phyloP scores from a whole-genome alignment of 1,284 basidiomycete species.

The Trametes hirsuta region DNA sequence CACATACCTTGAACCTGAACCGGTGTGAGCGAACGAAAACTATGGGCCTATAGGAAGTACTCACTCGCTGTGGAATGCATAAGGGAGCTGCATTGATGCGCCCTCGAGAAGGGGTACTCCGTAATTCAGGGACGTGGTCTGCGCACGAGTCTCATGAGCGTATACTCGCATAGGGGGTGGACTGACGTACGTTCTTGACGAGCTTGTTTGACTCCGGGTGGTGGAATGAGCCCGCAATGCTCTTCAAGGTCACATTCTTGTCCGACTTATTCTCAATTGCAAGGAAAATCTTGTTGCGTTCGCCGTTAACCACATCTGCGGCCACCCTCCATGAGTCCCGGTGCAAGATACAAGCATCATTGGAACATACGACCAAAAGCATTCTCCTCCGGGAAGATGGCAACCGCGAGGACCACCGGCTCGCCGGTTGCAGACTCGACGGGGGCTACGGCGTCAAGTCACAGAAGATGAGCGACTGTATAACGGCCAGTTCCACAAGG shows the following conservation, averaged over 20 bases:
- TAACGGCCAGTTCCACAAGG: neutral
- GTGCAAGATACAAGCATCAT: neutral
- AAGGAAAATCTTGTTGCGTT: constrained; percentile 73
- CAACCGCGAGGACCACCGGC: constrained; percentile 62
- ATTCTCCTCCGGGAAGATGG: constrained; percentile 77
- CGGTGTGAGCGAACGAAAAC: constrained; percentile 20
- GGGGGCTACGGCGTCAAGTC: constrained; percentile 23
- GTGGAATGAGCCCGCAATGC: constrained; percentile 74
- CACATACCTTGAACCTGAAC: constrained; percentile 63
- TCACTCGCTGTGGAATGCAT: constrained; percentile 83
- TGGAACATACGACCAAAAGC: constrained; percentile 77
- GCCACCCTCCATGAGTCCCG: neutral
- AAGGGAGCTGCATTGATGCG: constrained; percentile 74
- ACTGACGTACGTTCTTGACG: constrained; percentile 70
- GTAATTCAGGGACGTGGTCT: constrained; percentile 70
- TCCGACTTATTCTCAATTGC: constrained; percentile 77
- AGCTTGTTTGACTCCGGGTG: constrained; percentile 67
- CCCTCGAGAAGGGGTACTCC: constrained; percentile 63
- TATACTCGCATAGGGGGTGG: neutral
- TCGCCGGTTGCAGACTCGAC: constrained; percentile 32
- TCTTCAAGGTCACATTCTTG: constrained; percentile 75
- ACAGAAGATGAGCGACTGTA: neutral
- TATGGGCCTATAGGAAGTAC: constrained; percentile 35
- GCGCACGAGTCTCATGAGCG: constrained; percentile 5
- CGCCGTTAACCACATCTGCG: constrained; percentile 85